Conservation (phyloP, 371 early-diverging fungal genomes). For the Mucor piriformis region DNA sequence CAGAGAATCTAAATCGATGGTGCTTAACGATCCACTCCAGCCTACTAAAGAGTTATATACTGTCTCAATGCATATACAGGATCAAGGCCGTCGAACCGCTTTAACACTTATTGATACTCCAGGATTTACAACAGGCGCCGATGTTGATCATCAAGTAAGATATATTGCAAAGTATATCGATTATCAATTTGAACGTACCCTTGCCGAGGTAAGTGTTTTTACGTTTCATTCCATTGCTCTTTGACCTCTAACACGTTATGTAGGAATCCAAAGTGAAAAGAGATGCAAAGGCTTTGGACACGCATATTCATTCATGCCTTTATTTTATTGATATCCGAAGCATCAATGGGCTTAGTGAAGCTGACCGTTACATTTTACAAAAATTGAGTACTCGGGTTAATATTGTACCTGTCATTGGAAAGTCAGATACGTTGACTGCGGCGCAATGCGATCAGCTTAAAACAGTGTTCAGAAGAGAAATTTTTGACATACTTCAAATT, state of each 20-base stretch:
- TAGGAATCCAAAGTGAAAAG: constrained; percentile 71
- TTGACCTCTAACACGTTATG: constrained; percentile 43
- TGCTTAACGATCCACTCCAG: constrained; percentile 27
- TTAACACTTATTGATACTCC: constrained; percentile 87
- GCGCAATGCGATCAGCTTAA: constrained; percentile 85
- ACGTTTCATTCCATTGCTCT: background rate
- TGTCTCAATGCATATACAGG: constrained; percentile 71
- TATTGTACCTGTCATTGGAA: constrained; percentile 96
- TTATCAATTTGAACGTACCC: constrained; percentile 72
- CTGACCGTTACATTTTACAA: constrained; percentile 87
- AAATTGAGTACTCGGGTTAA: constrained; percentile 85
- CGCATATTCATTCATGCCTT: constrained; percentile 93
- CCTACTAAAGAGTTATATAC: constrained; percentile 53
- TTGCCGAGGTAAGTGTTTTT: constrained; percentile 62
- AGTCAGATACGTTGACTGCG: constrained; percentile 91
- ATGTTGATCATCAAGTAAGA: constrained; percentile 52
- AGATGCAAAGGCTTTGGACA: constrained; percentile 75
- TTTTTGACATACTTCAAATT: constrained; percentile 57
- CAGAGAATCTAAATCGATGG: constrained; percentile 33
- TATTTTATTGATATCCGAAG: constrained; percentile 88
- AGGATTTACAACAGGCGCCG: constrained; percentile 53
- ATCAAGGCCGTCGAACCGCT: constrained; percentile 71
- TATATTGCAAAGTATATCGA: constrained; percentile 67
- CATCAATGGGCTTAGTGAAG: constrained; percentile 63
- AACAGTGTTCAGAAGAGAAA: constrained; percentile 61